Conservation (phyloP, 768 basidiomycete species). For the Obba rivulosa region DNA sequence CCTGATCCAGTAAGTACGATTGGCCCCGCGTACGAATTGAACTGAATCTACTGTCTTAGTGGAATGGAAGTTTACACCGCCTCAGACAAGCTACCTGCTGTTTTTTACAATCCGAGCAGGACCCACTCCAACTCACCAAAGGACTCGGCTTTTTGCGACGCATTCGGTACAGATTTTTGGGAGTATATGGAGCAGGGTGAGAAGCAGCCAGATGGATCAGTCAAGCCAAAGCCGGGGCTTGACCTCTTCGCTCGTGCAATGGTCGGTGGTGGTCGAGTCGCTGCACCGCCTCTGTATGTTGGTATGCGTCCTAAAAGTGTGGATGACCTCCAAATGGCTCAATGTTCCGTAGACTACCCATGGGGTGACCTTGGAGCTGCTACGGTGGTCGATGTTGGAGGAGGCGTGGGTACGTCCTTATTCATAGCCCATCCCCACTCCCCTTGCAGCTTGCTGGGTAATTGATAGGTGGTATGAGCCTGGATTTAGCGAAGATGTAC, state of each 20-base stretch:
- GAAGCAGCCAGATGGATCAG: conserved; percentile 3
- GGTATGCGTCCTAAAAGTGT: conserved; percentile 2
- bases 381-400: conserved; percentile 12
- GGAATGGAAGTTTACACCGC: conserved; percentile 4
- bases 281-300: conserved; percentile 1
- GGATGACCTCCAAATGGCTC: not conserved
- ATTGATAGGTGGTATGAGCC: conserved; percentile 7
- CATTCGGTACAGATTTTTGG: conserved; percentile 3
- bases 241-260: conserved; percentile 9
- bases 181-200: conserved; percentile 7
- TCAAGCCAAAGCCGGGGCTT: not conserved
- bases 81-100: conserved; percentile 6
- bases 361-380: conserved; percentile 5
- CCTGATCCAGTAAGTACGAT: conserved; percentile 2
- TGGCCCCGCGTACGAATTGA: not conserved
- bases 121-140: not conserved
- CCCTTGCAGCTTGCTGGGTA: not conserved
- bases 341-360: conserved; percentile 7
- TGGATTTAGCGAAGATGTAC: conserved; percentile 11
- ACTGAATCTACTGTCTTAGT: not conserved
- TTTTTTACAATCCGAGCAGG: conserved; percentile 2
- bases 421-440: not conserved
- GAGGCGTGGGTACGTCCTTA: conserved; percentile 8
- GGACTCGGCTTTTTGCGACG: conserved; percentile 6
- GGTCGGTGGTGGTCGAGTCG: conserved; percentile 8